phyloP scores from a whole-genome alignment of 345 rosid genomes.

The Brassica nigra region DNA sequence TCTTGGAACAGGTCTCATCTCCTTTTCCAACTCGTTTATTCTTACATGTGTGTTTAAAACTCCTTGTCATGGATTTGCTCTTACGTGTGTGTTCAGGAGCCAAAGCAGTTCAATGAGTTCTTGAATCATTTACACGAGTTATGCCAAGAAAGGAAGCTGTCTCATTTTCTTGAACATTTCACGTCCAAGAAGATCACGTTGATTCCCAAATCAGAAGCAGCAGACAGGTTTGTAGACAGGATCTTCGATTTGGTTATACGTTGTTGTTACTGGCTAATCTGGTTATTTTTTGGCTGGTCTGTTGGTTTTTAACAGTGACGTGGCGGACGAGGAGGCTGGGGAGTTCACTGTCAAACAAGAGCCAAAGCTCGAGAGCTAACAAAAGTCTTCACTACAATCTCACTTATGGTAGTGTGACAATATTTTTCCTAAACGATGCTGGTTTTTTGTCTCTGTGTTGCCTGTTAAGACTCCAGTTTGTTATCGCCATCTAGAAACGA shows the following conservation, averaged over 20 bases:
- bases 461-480: neutral
- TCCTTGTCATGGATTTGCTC: neutral
- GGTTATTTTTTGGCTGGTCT: neutral
- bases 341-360: conserved; percentile 49
- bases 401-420: neutral
- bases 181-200: conserved; percentile 53
- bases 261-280: neutral
- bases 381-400: neutral
- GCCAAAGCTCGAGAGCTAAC: conserved; percentile 38
- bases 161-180: conserved; percentile 51
- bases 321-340: conserved; percentile 61
- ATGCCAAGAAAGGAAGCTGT: conserved; percentile 46
- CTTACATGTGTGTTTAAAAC: conserved; percentile 5
- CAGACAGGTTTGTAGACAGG: conserved; percentile 61
- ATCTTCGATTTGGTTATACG: neutral
- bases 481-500: neutral
- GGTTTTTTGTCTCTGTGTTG: neutral
- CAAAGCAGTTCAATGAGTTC: conserved; percentile 73
- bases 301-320: conserved; percentile 53
- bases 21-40: conserved; percentile 22
- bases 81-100: conserved; percentile 59
- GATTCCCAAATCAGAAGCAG: conserved; percentile 79
- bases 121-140: conserved; percentile 44
- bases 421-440: conserved; percentile 5
- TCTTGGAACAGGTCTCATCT: conserved; percentile 72